A percentile compares a stretch with the other conserved stretches of the same genome.
Evolutionary conservation across 306 rosid species (phyloP).

Genomic region (Benincasa hispida): DNA sequence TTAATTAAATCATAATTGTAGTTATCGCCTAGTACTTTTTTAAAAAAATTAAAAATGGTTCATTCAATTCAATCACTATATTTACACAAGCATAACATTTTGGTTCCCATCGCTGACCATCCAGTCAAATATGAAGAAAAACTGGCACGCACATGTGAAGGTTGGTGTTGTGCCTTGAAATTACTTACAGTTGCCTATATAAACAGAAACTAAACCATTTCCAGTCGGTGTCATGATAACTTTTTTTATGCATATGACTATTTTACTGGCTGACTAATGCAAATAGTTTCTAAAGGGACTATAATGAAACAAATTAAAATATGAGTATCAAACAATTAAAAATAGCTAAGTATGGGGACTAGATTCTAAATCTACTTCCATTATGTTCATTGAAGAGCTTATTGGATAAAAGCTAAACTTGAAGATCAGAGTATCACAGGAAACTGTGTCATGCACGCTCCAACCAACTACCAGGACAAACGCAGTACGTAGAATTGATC

Average conservation of each 20-base stretch:
- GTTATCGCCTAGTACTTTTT: background rate
- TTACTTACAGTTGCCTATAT: background rate
- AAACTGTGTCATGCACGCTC: background rate
- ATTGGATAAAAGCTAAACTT: background rate
- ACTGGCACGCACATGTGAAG: background rate
- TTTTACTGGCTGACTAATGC: background rate
- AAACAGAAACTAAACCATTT: background rate
- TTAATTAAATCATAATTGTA: background rate
- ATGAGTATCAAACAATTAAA: background rate
- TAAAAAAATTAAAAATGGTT: background rate
- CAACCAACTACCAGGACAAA: background rate
- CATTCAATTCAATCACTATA: background rate
- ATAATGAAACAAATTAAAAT: background rate
- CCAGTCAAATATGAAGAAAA: background rate
- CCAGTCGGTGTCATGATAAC: background rate
- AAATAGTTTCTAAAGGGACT: background rate
- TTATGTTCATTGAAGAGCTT: background rate
- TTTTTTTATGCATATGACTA: background rate
- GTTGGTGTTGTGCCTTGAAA: background rate
- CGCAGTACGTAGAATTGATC: background rate
- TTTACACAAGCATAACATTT: background rate
- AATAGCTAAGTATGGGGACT: background rate
- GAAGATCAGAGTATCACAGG: background rate
- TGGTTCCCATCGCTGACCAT: background rate
- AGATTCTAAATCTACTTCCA: background rate